A percentile compares a stretch with the other conserved stretches of the same genome.
Evolutionary conservation across 2,329 filamentous ascomycete genomes (phyloP).

Genomic region (Penicillium sp.): DNA sequence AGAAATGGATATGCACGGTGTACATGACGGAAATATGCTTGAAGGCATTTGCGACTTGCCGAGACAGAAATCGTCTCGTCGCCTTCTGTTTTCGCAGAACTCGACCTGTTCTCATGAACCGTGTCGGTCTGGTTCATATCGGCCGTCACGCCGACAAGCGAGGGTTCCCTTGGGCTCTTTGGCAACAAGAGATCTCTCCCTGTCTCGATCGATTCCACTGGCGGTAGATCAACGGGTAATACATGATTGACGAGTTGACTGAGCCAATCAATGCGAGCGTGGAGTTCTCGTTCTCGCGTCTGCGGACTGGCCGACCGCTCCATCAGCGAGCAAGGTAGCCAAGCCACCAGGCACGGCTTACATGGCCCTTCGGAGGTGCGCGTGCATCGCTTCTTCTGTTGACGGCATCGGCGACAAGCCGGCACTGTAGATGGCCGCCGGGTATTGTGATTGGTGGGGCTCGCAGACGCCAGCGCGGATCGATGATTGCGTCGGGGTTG

Average conservation of each 20-base stretch:
- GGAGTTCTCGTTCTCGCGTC: constrained; percentile 35
- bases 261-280: constrained; percentile 45
- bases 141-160: too few relatives aligned
- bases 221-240: constrained; percentile 23
- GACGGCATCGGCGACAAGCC: constrained; percentile 47
- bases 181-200: neutral
- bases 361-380: constrained; percentile 38
- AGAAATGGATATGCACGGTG: constrained; percentile 50
- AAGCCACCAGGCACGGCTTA: constrained; percentile 41
- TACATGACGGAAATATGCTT: constrained; percentile 49
- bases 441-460: neutral
- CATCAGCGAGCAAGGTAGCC: constrained; percentile 41
- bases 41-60: constrained; percentile 37
- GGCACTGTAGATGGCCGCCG: constrained; percentile 12
- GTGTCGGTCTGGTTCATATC: too few relatives aligned
- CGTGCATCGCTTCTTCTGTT: constrained; percentile 50
- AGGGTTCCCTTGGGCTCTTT: too few relatives aligned
- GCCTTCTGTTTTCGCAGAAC: neutral
- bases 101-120: neutral
- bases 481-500: too few relatives aligned
- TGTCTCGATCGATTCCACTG: constrained; percentile 41
- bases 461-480: neutral
- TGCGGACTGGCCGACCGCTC: constrained; percentile 34
- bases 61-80: constrained; percentile 17
- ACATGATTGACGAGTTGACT: constrained; percentile 39